Conservation (phyloP, 2,329 filamentous ascomycete species). For the Cladosporium sp. region DNA sequence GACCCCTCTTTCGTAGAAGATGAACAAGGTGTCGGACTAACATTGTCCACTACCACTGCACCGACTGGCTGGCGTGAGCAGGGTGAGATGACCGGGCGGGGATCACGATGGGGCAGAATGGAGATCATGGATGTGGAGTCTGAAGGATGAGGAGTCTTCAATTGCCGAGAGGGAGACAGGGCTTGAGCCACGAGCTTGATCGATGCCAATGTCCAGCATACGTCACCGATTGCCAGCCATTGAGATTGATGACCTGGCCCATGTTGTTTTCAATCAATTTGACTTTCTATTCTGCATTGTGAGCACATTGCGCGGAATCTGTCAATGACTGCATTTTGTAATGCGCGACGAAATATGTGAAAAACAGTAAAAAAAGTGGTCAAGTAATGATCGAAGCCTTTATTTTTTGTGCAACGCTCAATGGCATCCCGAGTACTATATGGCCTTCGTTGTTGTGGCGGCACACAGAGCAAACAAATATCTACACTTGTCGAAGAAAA, state of each 20-base stretch:
- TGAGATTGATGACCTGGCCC: background rate
- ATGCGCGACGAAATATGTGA: background rate
- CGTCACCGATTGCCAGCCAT: background rate
- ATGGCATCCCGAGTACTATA: background rate
- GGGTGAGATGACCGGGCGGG: background rate
- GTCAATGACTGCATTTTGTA: background rate
- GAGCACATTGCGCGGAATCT: background rate
- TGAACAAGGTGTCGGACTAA: background rate
- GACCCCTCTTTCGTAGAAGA: conserved; percentile 1
- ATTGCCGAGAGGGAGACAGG: conserved; percentile 2
- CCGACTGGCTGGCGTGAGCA: background rate
- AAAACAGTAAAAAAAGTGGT: background rate
- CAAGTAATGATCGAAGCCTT: background rate
- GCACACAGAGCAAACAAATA: background rate
- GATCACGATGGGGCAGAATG: background rate
- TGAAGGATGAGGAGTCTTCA: conserved; percentile 11
- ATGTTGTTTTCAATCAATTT: background rate
- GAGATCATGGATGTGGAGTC: background rate
- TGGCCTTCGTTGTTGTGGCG: background rate
- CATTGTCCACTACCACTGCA: conserved; percentile 6
- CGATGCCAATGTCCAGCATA: background rate
- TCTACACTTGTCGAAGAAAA: conserved; percentile 6
- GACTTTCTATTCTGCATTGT: background rate
- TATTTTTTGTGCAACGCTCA: background rate
- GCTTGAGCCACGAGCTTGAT: conserved; percentile 2